Evolutionary conservation across 169 alveolate genomes (phyloP), one percentile per base, ranked within the genome.

Genomic region (Theileria equi): DNA sequence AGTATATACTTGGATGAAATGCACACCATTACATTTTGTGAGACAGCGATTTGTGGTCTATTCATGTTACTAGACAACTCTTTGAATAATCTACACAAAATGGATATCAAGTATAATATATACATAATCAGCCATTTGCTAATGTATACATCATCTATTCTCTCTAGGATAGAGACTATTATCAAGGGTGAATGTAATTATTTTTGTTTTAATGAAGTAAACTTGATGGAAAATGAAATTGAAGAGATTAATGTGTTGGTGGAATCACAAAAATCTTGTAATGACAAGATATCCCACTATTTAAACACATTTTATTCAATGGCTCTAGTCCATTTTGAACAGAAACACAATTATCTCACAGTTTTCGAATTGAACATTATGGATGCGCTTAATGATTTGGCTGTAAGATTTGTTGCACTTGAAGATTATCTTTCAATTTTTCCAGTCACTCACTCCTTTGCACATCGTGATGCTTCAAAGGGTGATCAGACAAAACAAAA

Each of bases 1-100:
- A 64, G 65, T 29, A 64, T 74, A 1, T 74, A 74, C 41, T 54
- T 74, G 19, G 84, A 74, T 43, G 80, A 74, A 59, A 49, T 74
- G 13, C 38, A 44, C 44, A 52, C 79, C 26, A 32, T 45, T 43
- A 48, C 66, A 19, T 26, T 17, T 16, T 44, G 36, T 1, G 79
- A 60, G 34, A 66, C 66, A 11, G 68, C 66, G 5, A 54, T 74
- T 17, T 32, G 66, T 16, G 84, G 84, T 8, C 69, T 74, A 0
- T 64, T 63, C 63, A 55, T 63, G 81, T 57, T 74, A 13, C 26
- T 74, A 65, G 69, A 74, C 13, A 63, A 74, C 31, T 62, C 84
- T 1, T 49, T 74, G 19, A 54, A 57, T 21, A 61, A 49, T 23
- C 44, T 74, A 31, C 84, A 48, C 28, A 13, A 34, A 34, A 48